Percentiles rank a stretch among this genome's conserved stretches.
phyloP scores from a whole-genome alignment of 208 protist genomes.

The Crithidia brevicula region DNA sequence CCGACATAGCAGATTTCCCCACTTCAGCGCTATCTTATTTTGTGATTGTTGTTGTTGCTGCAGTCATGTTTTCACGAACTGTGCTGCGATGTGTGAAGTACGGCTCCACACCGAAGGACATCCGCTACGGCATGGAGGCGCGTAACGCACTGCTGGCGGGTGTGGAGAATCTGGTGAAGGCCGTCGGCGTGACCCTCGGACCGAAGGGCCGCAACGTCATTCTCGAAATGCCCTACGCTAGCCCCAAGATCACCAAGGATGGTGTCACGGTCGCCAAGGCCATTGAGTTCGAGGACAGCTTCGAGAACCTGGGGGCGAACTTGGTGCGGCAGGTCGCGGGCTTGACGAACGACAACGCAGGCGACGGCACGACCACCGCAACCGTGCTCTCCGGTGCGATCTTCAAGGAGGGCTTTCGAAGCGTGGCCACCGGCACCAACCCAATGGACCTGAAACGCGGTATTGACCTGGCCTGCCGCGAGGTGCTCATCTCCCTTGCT shows the following conservation, averaged over 20 bases:
- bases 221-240: constrained; percentile 98
- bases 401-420: constrained; percentile 98
- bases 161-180: constrained; percentile 97
- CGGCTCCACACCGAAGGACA: constrained; percentile 95
- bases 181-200: constrained; percentile 98
- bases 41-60: too few species aligned
- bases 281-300: constrained; percentile 98
- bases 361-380: constrained; percentile 99
- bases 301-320: constrained; percentile 98
- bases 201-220: constrained; percentile 99
- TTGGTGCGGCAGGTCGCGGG: constrained; percentile 95
- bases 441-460: constrained; percentile 99
- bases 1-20: too few species aligned
- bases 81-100: constrained; percentile 66
- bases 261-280: constrained; percentile 99
- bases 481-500: constrained; percentile 94
- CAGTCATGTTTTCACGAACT: constrained; percentile 46
- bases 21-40: too few species aligned
- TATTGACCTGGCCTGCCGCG: constrained; percentile 97
- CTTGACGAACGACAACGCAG: constrained; percentile 98
- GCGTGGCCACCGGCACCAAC: constrained; percentile 98
- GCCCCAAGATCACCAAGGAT: constrained; percentile 99
- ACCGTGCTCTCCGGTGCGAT: constrained; percentile 98
- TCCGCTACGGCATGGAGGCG: constrained; percentile 96
- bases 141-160: constrained; percentile 93